Conservation (phyloP, 78 protist genomes). For the Chrysochromulina tobinii region DNA sequence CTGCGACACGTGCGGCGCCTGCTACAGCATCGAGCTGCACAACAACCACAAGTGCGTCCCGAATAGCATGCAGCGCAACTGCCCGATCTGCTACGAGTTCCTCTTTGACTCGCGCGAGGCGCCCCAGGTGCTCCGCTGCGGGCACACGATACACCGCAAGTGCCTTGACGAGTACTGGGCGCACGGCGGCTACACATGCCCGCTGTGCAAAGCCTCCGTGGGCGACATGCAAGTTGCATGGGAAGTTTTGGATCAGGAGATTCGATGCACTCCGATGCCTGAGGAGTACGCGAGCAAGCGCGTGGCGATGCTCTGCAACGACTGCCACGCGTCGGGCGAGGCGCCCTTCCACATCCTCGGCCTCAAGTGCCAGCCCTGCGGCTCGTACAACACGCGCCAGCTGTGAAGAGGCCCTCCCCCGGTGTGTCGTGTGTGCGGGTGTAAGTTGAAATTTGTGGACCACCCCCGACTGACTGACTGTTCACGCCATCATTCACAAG, state of each 20-base stretch:
- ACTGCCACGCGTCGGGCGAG: neutral
- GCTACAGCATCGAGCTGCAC: slow-evolving; percentile 19
- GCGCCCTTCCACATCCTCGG: slow-evolving; percentile 25
- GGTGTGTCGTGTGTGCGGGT: too few species aligned
- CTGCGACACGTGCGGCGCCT: slow-evolving; percentile 42
- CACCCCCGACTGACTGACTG: too few species aligned
- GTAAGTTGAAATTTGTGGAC: too few species aligned
- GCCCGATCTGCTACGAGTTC: slow-evolving; percentile 55
- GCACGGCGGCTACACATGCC: slow-evolving; percentile 23
- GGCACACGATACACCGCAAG: slow-evolving; percentile 28
- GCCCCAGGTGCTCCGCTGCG: slow-evolving; percentile 28
- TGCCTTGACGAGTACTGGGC: neutral
- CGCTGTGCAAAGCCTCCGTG: slow-evolving; percentile 16
- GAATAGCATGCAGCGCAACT: slow-evolving; percentile 27
- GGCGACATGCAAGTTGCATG: neutral
- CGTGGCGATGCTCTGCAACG: slow-evolving; percentile 30
- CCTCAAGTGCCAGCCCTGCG: slow-evolving; percentile 26
- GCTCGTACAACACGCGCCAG: slow-evolving; percentile 11
- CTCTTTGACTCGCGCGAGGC: neutral
- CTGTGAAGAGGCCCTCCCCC: too few species aligned
- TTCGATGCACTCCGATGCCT: slow-evolving; percentile 4
- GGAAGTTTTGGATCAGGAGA: neutral
- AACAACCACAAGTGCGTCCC: slow-evolving; percentile 43
- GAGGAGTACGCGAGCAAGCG: neutral
- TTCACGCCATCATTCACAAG: too few species aligned